Evolutionary conservation across 163 green algal species (phyloP).

Genomic region (Volvox carteri): DNA sequence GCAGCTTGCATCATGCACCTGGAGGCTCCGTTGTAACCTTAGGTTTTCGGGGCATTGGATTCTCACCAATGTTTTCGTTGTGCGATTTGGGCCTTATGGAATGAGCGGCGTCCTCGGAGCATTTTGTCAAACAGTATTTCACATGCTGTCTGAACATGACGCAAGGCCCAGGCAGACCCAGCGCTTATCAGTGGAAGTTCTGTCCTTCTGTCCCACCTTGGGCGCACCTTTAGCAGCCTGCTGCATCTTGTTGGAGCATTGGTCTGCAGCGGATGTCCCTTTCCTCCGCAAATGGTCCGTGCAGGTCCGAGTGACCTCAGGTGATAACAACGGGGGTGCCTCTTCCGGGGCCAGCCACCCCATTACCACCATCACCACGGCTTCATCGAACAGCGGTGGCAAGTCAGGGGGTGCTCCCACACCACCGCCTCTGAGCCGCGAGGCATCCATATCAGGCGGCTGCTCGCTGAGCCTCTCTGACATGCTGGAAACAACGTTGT

Average conservation of each 20-base stretch:
- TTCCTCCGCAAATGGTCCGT: neutral
- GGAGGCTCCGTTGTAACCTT: no score
- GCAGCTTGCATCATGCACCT: no score
- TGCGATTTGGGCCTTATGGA: no score
- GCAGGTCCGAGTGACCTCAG: conserved; percentile 21
- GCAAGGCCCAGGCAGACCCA: no score
- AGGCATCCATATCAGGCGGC: neutral
- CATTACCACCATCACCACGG: neutral
- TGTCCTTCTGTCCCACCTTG: no score
- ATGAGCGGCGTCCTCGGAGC: neutral
- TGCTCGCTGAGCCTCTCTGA: conserved; percentile 56
- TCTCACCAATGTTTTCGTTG: no score
- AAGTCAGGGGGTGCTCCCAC: neutral
- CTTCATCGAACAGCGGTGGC: neutral
- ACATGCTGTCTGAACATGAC: no score
- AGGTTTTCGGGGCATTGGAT: no score
- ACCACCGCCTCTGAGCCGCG: conserved; percentile 1
- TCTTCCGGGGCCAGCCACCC: conserved; percentile 13
- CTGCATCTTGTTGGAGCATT: no score
- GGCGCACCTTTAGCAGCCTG: no score
- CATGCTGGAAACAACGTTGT: conserved; percentile 93
- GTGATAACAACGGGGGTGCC: neutral
- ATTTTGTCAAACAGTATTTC: neutral
- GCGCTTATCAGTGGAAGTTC: no score
- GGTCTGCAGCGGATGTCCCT: no score